Base-by-base conservation (phyloP, 495 filamentous ascomycete genomes). In the Aspergillus affinis region DNA sequence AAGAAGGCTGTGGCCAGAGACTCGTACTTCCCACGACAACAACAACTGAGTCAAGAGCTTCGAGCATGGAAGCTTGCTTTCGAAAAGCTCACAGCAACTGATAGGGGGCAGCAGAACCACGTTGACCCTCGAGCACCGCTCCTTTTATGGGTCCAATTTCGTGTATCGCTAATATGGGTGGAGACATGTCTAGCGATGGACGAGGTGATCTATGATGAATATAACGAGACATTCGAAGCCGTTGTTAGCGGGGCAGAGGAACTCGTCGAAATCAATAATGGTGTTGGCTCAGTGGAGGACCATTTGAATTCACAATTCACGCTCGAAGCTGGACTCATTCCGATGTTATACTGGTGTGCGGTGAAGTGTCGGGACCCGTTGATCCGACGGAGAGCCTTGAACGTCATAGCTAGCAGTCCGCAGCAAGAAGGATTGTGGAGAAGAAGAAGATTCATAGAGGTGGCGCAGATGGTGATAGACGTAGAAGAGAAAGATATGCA, bases 321-420 rank as follows among this genome's bases (percentile, higher is more conserved):
- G 1, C 60, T 71, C 7, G 69, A 71, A 29, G 57, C 65, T 6
- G 64, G 59, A 5, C 41, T 71, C 0, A 48, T 65, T 6, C 59
- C 66, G 3, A 54, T 57, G 17, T 23, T 69, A 10, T 71, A 62
- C 51, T 69, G 53, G 55, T 57, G 59, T 2, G 56, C 60, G 0
- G 21, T 50, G n/a, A 58, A 54, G 44, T 71, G 69, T 52, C 66
- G 69, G 0, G 8, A 67, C 36, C 64, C 69, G 0, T 30, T 63
- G 5, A 23, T 67, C n/a, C 64, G 66, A 7, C 69, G 69, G 8
- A 61, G 61, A 41, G 62, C 64, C 0, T 53, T 69, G 8, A 8
- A 41, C 15, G 41, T 58, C 1, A 21, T 69, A 29, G 10, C 51
- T 0, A 15, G 21, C 0, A 65, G 61, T 29, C 64, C 57, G 0